A percentile compares a stretch with the other conserved stretches of the same genome.
Conservation (phyloP, 2,329 filamentous ascomycete genomes). For the Endothia cerciana region DNA sequence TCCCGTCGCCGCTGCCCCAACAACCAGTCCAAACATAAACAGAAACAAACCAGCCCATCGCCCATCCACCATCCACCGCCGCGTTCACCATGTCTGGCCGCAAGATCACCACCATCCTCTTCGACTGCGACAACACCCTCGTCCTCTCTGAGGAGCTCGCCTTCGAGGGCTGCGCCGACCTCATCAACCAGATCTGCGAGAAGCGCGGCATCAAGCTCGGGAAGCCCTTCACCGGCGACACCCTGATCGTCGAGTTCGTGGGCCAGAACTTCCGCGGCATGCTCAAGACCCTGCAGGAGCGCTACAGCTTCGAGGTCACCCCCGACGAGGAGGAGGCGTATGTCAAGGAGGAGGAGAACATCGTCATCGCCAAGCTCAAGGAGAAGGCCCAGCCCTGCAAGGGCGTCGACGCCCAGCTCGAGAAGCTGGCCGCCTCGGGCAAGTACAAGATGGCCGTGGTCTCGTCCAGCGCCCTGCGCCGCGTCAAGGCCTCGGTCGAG, state of each 20-base stretch:
- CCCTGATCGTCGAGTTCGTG: constrained; percentile 84
- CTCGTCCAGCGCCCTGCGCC: constrained; percentile 76
- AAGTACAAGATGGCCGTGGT: constrained; percentile 81
- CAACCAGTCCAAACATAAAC: constrained; percentile 2
- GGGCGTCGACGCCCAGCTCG: constrained; percentile 70
- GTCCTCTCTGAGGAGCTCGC: constrained; percentile 89
- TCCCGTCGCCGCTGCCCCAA: neutral
- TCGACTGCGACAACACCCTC: constrained; percentile 89
- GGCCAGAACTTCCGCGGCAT: constrained; percentile 95
- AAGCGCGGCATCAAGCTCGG: constrained; percentile 55
- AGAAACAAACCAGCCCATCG: neutral
- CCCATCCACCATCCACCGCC: too few relatives aligned
- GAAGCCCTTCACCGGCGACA: constrained; percentile 75
- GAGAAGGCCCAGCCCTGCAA: constrained; percentile 68
- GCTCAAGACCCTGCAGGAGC: constrained; percentile 75
- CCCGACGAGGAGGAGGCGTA: constrained; percentile 73
- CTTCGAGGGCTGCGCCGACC: constrained; percentile 87
- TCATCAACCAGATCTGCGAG: constrained; percentile 83
- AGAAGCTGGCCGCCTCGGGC: constrained; percentile 60
- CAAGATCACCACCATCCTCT: constrained; percentile 72
- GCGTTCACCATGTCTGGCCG: constrained; percentile 26
- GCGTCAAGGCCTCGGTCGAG: constrained; percentile 76
- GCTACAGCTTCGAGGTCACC: constrained; percentile 73
- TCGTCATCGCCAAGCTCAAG: constrained; percentile 80
- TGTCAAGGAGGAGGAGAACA: constrained; percentile 77